A percentile compares a stretch with the other conserved stretches of the same genome.
These are phyloP conservation scores for Nakazawaea peltata DNA, from an alignment of 805 yeast species.

Conservation along the genomic window DNA sequence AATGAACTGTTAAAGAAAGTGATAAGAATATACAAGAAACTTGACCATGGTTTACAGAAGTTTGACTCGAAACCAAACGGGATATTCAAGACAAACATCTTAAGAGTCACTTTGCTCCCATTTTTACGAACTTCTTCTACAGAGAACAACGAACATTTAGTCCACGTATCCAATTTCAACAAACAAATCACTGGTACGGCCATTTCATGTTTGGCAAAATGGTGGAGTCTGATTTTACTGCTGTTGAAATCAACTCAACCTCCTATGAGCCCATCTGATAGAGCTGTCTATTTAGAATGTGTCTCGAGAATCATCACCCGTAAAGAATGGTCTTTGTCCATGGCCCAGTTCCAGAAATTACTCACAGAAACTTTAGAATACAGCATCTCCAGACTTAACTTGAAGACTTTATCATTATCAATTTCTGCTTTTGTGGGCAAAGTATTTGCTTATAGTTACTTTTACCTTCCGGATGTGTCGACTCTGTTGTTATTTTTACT, in stretches of 20 bases:
- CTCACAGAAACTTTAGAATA: constrained; percentile 47
- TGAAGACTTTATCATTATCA: constrained; percentile 46
- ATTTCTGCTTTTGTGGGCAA: constrained; percentile 64
- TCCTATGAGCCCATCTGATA: constrained; percentile 35
- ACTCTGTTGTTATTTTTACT: constrained; percentile 48
- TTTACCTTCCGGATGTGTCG: constrained; percentile 46
- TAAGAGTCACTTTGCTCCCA: constrained; percentile 39
- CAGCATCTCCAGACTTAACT: constrained; percentile 37
- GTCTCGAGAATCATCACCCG: constrained; percentile 41
- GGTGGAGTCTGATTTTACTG: constrained; percentile 44
- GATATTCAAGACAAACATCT: constrained; percentile 34
- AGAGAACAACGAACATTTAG: constrained; percentile 11
- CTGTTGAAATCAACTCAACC: constrained; percentile 18
- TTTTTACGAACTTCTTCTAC: constrained; percentile 33
- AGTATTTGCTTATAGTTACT: constrained; percentile 56
- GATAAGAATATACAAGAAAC: constrained; percentile 22
- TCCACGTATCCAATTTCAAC: constrained; percentile 10
- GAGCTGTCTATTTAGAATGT: constrained; percentile 46
- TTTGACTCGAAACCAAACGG: constrained; percentile 32
- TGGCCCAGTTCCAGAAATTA: constrained; percentile 21
- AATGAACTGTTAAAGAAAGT: neutral
- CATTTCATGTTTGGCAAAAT: constrained; percentile 24
- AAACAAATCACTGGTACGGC: constrained; percentile 8
- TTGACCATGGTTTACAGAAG: constrained; percentile 36
- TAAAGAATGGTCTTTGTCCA: constrained; percentile 35